Evolutionary conservation across 2,329 filamentous ascomycete species (phyloP).

Genomic region (Aspergillus sp.): DNA sequence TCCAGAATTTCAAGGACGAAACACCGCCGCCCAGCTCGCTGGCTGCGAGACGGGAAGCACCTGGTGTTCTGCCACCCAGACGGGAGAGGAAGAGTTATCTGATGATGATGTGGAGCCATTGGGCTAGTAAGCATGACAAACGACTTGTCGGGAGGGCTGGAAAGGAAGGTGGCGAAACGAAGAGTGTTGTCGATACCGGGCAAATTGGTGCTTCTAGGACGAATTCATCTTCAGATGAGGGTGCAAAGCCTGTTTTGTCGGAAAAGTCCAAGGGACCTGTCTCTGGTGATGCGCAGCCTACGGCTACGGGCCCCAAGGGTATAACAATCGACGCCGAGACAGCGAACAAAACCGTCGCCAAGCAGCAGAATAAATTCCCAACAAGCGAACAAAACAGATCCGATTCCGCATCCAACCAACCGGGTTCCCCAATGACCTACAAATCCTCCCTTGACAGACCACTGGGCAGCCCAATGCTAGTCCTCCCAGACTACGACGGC

Average conservation of each 20-base stretch:
- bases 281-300: background rate
- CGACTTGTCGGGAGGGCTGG: conserved; percentile 48
- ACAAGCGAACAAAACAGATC: background rate
- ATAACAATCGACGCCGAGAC: background rate
- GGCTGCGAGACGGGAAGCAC: conserved; percentile 55
- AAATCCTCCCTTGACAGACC: conserved; percentile 11
- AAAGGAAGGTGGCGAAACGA: conserved; percentile 17
- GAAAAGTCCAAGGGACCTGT: background rate
- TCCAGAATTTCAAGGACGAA: conserved; percentile 67
- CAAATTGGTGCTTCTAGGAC: conserved; percentile 19
- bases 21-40: conserved; percentile 76
- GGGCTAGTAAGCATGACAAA: conserved; percentile 86
- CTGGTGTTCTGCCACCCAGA: conserved; percentile 22
- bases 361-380: background rate
- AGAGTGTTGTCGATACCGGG: conserved; percentile 20
- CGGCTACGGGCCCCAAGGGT: background rate
- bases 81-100: conserved; percentile 58
- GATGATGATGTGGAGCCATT: conserved; percentile 74
- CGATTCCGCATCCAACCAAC: background rate
- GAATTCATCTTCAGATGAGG: background rate
- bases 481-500: conserved; percentile 24
- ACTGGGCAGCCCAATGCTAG: conserved; percentile 16
- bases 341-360: background rate
- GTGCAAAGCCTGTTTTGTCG: background rate
- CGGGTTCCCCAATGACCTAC: background rate